phyloP scores from a whole-genome alignment of 148 eudicot genomes.

The Vaccinium corymbosum region DNA sequence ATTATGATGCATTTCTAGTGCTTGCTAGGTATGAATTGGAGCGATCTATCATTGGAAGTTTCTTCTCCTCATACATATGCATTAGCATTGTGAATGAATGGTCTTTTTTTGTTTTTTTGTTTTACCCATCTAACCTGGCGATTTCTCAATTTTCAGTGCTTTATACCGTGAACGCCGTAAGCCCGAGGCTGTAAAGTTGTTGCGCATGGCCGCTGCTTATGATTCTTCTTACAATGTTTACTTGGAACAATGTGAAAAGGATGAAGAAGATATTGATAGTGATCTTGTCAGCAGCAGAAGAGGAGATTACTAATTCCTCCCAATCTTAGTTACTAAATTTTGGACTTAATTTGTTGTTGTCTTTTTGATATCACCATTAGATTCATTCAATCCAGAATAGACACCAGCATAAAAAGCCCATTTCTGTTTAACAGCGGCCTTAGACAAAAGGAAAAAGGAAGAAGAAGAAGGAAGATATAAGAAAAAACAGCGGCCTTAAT shows the following conservation, averaged over 20 bases:
- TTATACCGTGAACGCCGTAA: conserved; percentile 47
- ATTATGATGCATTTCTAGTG: conserved; percentile 61
- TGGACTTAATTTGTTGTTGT: not conserved
- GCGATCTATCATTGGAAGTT: conserved; percentile 11
- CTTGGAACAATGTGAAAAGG: conserved; percentile 46
- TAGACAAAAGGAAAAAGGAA: too few relatives aligned
- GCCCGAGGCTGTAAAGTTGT: conserved; percentile 56
- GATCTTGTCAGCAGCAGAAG: conserved; percentile 72
- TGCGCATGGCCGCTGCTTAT: conserved; percentile 46
- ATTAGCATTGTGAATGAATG: not conserved
- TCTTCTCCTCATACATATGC: not conserved
- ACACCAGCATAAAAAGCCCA: not conserved
- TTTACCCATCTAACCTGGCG: not conserved
- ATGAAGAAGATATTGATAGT: conserved; percentile 37
- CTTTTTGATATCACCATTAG: not conserved
- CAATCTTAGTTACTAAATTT: not conserved
- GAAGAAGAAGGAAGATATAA: not conserved
- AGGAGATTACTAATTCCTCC: conserved; percentile 47
- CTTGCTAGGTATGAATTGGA: conserved; percentile 53
- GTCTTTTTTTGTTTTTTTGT: not conserved
- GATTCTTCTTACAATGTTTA: conserved; percentile 36
- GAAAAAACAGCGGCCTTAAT: not conserved
- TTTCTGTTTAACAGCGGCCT: not conserved
- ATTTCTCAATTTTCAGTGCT: conserved; percentile 39
- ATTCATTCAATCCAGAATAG: not conserved